Evolutionary conservation across 2,329 filamentous ascomycete genomes (phyloP), one percentile per base, ranked within the genome.

Genomic region (Chaetomiaceae sp.): DNA sequence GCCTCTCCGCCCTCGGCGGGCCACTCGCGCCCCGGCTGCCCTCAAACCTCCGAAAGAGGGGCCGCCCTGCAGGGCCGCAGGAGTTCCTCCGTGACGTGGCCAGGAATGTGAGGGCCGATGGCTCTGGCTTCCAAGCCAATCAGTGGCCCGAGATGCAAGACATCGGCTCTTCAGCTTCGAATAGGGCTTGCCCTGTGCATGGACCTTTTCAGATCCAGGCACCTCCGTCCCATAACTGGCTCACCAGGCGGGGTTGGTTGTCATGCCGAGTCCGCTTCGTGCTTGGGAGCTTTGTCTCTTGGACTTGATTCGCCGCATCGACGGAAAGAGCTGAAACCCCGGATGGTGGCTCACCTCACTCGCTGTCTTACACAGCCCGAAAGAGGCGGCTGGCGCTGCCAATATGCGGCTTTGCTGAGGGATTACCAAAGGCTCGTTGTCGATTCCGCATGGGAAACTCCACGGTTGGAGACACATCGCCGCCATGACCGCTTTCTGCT

Each of bases 41-140:
- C 18, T 30, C 48, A 21, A 53, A 42, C n/a, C 53, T 38, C 51
- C 49, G 52, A 58, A 40, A 38, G 40, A 54, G 36, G 34, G 50
- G 29, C 32, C 20, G 25, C 29, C 33, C 25, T 37, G 34, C 33
- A 29, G 29, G 37, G 55, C 47, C 38, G 53, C 54, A 53, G 36
- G 41, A 44, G 45, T 53, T 47, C 43, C 47, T 48, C 46, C 20
- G 37, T 55, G 61, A 62, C 61, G 61, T 62, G 61, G 61, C 57
- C 54, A 38, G 46, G 51, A 51, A 49, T 57, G 40, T 57, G 21
- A 56, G 57, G 60, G 27, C 50, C 45, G 33, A 41, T 34, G 33
- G 42, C 36, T 29, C 29, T 25, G 29, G 14, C 45, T 29, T 10
- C n/a, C 16, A 33, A 29, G 14, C 60, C 60, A 60, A 61, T 60